These are phyloP conservation scores for Scheffersomyces amazonensis DNA, from an alignment of 805 yeast genomes.

Conservation along the genomic window DNA sequence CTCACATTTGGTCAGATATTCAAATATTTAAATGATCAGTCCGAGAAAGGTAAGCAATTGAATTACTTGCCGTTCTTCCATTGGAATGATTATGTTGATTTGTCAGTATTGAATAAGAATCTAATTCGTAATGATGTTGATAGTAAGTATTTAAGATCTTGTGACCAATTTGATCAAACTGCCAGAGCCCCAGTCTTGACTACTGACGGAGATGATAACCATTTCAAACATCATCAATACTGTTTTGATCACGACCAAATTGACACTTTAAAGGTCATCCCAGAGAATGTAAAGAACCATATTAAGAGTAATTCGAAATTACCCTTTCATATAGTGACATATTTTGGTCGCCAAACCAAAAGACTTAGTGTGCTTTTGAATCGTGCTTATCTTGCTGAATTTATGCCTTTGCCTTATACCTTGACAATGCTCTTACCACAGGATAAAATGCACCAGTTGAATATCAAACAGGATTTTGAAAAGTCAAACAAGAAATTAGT, in stretches of 20 bases:
- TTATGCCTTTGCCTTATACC: constrained; percentile 37
- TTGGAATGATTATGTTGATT: constrained; percentile 26
- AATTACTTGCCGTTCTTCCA: constrained; percentile 21
- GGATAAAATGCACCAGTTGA: constrained; percentile 11
- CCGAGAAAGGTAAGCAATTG: constrained; percentile 1
- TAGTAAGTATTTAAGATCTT: constrained; percentile 10
- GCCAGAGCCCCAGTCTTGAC: constrained; percentile 6
- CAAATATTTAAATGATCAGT: constrained; percentile 12
- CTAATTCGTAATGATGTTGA: constrained; percentile 6
- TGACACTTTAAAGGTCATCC: constrained; percentile 1
- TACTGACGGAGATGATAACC: not conserved
- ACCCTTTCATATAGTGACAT: constrained; percentile 31
- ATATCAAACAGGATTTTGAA: constrained; percentile 14
- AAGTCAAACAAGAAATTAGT: not conserved
- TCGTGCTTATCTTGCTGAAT: constrained; percentile 37
- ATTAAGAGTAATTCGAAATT: not conserved
- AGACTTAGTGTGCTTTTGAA: constrained; percentile 27
- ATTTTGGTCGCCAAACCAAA: constrained; percentile 28
- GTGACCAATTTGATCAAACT: constrained; percentile 15
- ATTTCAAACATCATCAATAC: constrained; percentile 10
- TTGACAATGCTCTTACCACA: constrained; percentile 29
- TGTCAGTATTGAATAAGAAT: constrained; percentile 19
- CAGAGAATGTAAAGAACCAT: constrained; percentile 20
- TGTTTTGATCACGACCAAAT: constrained; percentile 24
- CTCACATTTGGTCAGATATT: constrained; percentile 21